Conservation (phyloP, 345 rosid species). For the Euphorbia tirucalli region DNA sequence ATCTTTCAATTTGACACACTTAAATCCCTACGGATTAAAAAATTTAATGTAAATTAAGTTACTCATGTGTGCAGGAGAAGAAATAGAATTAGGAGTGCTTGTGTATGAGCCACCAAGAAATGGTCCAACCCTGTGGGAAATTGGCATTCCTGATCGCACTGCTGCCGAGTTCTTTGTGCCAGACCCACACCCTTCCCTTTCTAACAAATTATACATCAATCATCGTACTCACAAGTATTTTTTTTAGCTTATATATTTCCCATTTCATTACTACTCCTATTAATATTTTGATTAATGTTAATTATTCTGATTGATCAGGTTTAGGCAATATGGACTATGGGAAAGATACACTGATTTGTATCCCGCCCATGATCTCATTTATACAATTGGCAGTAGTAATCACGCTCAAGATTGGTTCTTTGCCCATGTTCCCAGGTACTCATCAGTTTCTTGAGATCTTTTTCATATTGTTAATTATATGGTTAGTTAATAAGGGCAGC, state of each 20-base stretch:
- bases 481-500: background rate
- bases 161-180: slow-evolving; percentile 78
- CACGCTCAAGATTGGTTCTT: slow-evolving; percentile 65
- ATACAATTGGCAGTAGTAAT: slow-evolving; percentile 42
- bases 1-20: background rate
- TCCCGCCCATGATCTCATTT: slow-evolving; percentile 50
- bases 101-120: slow-evolving; percentile 63
- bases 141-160: slow-evolving; percentile 70
- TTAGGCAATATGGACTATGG: slow-evolving; percentile 82
- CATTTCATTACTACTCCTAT: too few relatives aligned
- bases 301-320: slow-evolving; percentile 33
- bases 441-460: background rate
- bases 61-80: slow-evolving; percentile 38
- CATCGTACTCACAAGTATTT: slow-evolving; percentile 35
- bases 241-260: too few relatives aligned
- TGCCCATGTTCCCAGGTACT: slow-evolving; percentile 71
- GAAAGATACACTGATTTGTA: slow-evolving; percentile 57
- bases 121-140: slow-evolving; percentile 87
- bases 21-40: background rate
- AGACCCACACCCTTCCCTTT: slow-evolving; percentile 48
- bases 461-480: background rate
- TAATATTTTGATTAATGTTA: background rate
- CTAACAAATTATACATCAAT: slow-evolving; percentile 38
- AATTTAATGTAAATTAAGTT: too few relatives aligned
- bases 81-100: slow-evolving; percentile 41